Base-by-base conservation (phyloP, 768 basidiomycete genomes). In the Termitomyces heimii region DNA sequence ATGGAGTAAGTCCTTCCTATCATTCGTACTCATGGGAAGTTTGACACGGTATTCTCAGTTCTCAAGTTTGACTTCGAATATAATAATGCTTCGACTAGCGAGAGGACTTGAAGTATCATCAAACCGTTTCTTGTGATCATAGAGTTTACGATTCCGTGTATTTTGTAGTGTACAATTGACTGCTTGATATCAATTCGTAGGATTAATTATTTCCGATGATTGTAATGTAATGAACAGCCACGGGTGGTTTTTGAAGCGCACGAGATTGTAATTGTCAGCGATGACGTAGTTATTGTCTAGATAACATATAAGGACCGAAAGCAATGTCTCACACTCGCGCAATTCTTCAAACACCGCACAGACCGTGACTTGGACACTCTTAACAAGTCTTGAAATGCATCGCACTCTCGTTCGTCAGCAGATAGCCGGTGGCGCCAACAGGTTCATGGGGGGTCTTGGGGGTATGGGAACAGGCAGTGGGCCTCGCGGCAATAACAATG, bases 21-120 rank as follows among this genome's bases (percentile, higher is more conserved):
- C 22, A n/a, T 39, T 46, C 43, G 39, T 61, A 2, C 28, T 13
- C 20, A 39, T 34, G 57, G 4, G 20, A 31, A 8, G 14, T 47
- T 29, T 56, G 26, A 49, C 42, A 6, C 34, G 32, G 29, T 18
- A 45, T 28, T 43, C 16, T 52, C 51, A 75, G 72, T 82, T 81
- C 63, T 82, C 80, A 51, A 81, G 80, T 59, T 57, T 82, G 44
- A 73, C 74, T 16, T 75, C 79, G 29, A 82, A 82, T 54, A 75
- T 81, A 54, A 71, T 81, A 13, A 73, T 82, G 75, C 55, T 74
- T 24, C 63, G 75, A 51, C 67, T 77, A 63, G 77, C 77, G 18
- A 75, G 71, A 61, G 79, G 78, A n/a, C 66, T 76, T 57, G 68
- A 72, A 14, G 57, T 67, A 0, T 59, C 63, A 1, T 71, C 68